Base-by-base conservation (phyloP, 108 stramenopile genomes). In the Conticribra guillardii region DNA sequence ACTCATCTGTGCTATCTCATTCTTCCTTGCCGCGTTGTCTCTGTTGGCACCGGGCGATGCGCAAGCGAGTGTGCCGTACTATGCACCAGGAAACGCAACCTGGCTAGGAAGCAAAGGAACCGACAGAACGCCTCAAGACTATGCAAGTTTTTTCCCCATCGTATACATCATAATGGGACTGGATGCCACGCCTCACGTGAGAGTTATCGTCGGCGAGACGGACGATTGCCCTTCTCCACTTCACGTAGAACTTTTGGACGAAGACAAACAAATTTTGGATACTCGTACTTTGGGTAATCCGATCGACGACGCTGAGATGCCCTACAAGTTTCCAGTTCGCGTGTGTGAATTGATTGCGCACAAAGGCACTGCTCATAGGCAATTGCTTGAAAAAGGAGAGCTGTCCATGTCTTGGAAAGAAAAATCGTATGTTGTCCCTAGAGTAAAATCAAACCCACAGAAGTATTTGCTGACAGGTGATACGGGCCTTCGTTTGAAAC, bases 401-500 rank as follows among this genome's bases (percentile, higher is more conserved):
- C 41, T 71, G 11, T 28, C 17, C 17, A 27, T 71, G 19, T 49
- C n/a, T 2, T 71, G 52, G 51, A 41, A 54, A 37, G 52, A 53
- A 1, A 37, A 53, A 19, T 58, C 56, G 16, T 69, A 58, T 37
- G 15, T 24, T 16, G 55, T 71, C n/a, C 70, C 70, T 0, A 26
- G 60, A 29, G 70, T 71, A 48, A 63, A 52, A 18, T 54, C 52
- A 5, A 56, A 71, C 15, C 70, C 70, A 18, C 0, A 0, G 44
- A 32, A 34, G 27, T 71, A 49, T 47, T 23, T 71, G 37, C 30
- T 71, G 11, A 63, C 41, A 19, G 51, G 60, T 41, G 70, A 71
- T 28, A 71, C 70, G 1, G 70, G 70, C 21, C 23, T 71, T 24
- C 28, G 70, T 37, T 50, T 56, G 7, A 71, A 71, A 44, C 70